These are phyloP conservation scores for Hippophae rhamnoides DNA, from an alignment of 306 rosid species.

Conservation along the genomic window DNA sequence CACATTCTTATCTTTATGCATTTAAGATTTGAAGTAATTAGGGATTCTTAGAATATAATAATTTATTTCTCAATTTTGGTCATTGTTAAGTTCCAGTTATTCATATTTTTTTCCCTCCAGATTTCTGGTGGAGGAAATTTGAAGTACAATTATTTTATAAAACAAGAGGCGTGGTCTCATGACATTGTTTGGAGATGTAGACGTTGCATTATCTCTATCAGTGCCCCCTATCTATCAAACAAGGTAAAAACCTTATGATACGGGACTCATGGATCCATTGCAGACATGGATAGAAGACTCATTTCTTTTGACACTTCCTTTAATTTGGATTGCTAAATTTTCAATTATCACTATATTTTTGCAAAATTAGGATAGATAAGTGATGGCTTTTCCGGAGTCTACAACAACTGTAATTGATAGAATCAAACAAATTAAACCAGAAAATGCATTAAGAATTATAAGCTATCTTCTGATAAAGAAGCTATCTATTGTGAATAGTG, in stretches of 20 bases:
- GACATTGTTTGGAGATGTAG: constrained; percentile 81
- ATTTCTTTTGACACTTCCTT: too few species aligned
- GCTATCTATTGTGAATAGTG: too few species aligned
- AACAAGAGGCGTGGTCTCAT: constrained; percentile 43
- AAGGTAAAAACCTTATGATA: constrained; percentile 39
- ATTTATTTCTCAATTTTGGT: constrained; percentile 11
- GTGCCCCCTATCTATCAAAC: constrained; percentile 48
- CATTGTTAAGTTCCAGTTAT: constrained; percentile 11
- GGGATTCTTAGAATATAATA: constrained; percentile 8
- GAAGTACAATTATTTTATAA: constrained; percentile 78
- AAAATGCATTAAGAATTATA: too few species aligned
- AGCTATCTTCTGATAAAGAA: too few species aligned
- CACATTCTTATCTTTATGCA: constrained; percentile 2
- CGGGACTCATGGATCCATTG: constrained; percentile 71
- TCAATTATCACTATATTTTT: too few species aligned
- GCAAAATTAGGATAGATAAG: too few species aligned
- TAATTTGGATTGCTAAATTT: too few species aligned
- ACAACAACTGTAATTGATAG: too few species aligned
- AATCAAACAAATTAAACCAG: too few species aligned
- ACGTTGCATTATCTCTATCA: constrained; percentile 68
- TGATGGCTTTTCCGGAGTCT: too few species aligned
- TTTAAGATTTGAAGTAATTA: background rate
- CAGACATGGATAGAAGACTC: constrained; percentile 15
- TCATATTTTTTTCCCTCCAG: constrained; percentile 33
- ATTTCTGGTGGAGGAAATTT: constrained; percentile 58